A percentile compares a stretch with the other conserved stretches of the same genome.
Conservation (phyloP, 2,329 filamentous ascomycete species). For the Blastomyces gilchristii region DNA sequence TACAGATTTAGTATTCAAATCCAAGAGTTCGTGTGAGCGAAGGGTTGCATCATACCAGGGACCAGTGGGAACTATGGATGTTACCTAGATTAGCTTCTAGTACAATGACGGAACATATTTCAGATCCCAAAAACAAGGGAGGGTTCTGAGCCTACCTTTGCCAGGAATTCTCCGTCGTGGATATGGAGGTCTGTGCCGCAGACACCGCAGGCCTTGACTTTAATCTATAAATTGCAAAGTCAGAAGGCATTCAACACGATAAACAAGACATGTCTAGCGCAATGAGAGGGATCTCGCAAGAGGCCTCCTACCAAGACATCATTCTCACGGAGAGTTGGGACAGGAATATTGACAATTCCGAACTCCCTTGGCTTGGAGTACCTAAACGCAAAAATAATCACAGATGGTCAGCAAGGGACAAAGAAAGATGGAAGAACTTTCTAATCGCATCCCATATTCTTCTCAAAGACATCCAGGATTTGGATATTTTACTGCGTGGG, state of each 20-base stretch:
- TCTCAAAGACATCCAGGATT: background rate
- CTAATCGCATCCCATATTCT: background rate
- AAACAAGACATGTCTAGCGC: background rate
- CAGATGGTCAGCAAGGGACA: background rate
- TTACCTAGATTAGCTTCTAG: conserved; percentile 8
- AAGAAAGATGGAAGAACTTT: background rate
- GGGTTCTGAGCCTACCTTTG: conserved; percentile 33
- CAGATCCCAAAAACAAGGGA: background rate
- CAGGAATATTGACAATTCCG: conserved; percentile 51
- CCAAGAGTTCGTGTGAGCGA: background rate
- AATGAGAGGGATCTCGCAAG: background rate
- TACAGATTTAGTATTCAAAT: conserved; percentile 4
- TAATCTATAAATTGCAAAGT: conserved; percentile 37
- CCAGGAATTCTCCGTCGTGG: conserved; percentile 58
- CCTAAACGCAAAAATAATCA: conserved; percentile 21
- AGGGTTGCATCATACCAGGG: conserved; percentile 36
- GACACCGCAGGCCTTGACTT: conserved; percentile 58
- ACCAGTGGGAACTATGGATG: conserved; percentile 50
- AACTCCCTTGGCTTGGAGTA: conserved; percentile 55
- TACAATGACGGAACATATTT: background rate
- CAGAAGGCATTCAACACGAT: conserved; percentile 6
- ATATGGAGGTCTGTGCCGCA: conserved; percentile 46
- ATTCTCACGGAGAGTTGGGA: conserved; percentile 50
- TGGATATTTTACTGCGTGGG: background rate
- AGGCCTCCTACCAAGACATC: conserved; percentile 43